A percentile compares a stretch with the other conserved stretches of the same genome.
Conservation (phyloP, 257 asterid species). For the Przewalskia tangutica region DNA sequence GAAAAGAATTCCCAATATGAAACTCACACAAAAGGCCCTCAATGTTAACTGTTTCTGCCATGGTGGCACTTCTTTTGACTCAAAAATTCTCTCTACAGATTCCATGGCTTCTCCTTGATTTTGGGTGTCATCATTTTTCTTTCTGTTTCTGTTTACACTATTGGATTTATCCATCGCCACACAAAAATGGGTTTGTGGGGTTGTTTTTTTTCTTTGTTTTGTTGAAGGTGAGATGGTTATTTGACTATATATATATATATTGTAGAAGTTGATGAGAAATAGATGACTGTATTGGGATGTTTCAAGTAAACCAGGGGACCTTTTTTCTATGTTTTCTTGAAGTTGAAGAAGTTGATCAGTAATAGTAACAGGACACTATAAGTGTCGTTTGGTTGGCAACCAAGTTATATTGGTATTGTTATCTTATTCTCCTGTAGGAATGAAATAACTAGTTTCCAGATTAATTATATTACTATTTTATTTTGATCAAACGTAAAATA, state of each 20-base stretch:
- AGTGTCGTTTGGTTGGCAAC: too few relatives aligned
- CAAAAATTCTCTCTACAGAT: slow-evolving; percentile 64
- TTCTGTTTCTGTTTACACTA: slow-evolving; percentile 11
- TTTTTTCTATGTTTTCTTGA: background rate
- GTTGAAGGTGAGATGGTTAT: background rate
- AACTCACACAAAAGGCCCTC: slow-evolving; percentile 66
- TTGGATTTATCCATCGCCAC: background rate
- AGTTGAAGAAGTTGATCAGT: background rate
- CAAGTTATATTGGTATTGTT: too few relatives aligned
- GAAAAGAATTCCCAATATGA: slow-evolving; percentile 52
- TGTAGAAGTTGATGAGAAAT: background rate
- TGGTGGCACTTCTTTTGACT: slow-evolving; percentile 64
- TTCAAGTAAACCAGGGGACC: background rate
- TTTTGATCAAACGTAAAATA: too few relatives aligned
- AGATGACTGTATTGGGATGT: background rate
- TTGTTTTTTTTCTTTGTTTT: background rate
- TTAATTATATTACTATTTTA: too few relatives aligned
- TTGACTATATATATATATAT: background rate
- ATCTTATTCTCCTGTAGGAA: too few relatives aligned
- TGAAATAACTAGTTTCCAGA: too few relatives aligned
- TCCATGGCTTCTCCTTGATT: slow-evolving; percentile 10
- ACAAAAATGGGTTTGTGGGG: background rate
- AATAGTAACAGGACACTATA: background rate
- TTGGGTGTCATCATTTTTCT: slow-evolving; percentile 1
- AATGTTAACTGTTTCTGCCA: slow-evolving; percentile 79